Conservation (phyloP, 805 yeast species). For the Candida railenensis region DNA sequence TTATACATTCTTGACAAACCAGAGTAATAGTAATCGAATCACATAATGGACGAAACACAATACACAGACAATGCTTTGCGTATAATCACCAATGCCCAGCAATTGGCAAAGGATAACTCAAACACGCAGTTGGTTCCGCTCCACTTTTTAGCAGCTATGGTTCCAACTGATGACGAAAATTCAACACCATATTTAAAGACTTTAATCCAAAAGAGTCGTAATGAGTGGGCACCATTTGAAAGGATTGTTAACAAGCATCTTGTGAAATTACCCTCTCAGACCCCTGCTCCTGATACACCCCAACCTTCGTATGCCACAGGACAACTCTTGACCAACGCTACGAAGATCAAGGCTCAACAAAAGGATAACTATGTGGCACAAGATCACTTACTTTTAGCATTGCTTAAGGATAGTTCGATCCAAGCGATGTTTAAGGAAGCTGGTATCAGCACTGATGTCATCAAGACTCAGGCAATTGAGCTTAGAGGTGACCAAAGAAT, state of each 20-base stretch:
- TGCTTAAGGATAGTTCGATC: slow-evolving; percentile 75
- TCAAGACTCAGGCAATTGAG: slow-evolving; percentile 74
- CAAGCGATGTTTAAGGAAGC: slow-evolving; percentile 72
- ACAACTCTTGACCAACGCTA: slow-evolving; percentile 70
- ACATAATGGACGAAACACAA: slow-evolving; percentile 74
- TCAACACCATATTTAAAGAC: slow-evolving; percentile 68
- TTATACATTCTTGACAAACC: too few species aligned
- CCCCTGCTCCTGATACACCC: slow-evolving; percentile 84
- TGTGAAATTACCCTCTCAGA: slow-evolving; percentile 83
- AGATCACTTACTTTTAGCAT: slow-evolving; percentile 85
- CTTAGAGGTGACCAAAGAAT: slow-evolving; percentile 89
- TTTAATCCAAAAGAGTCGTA: slow-evolving; percentile 79
- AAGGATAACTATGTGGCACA: slow-evolving; percentile 92
- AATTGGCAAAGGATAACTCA: slow-evolving; percentile 79
- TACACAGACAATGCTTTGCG: slow-evolving; percentile 92
- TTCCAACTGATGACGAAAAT: slow-evolving; percentile 53
- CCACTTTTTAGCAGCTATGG: slow-evolving; percentile 90
- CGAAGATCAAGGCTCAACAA: slow-evolving; percentile 78
- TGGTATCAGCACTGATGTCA: slow-evolving; percentile 62
- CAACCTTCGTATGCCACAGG: slow-evolving; percentile 76
- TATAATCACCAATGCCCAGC: slow-evolving; percentile 74
- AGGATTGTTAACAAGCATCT: slow-evolving; percentile 77
- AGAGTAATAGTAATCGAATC: too few species aligned
- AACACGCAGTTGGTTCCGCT: slow-evolving; percentile 85
- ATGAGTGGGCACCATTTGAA: slow-evolving; percentile 80